A percentile compares a stretch with the other conserved stretches of the same genome.
These are phyloP conservation scores for Alternaria sp. DNA, from an alignment of 2,329 filamentous ascomycete genomes.

Conservation along the genomic window DNA sequence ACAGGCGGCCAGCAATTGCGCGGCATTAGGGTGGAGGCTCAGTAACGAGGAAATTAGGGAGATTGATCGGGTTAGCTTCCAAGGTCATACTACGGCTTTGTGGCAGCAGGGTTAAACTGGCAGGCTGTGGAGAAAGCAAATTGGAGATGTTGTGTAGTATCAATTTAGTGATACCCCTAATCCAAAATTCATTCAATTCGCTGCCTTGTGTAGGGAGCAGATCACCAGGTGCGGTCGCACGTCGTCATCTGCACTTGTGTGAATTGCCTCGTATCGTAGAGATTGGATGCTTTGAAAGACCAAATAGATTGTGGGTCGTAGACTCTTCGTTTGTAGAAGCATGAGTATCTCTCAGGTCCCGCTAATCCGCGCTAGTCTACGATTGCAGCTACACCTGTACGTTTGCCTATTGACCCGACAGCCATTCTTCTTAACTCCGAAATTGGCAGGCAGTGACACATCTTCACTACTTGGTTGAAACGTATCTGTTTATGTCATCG, in stretches of 20 bases:
- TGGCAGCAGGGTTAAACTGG: conserved; percentile 56
- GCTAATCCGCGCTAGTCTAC: no score
- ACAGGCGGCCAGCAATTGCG: conserved; percentile 54
- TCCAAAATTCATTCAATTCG: neutral
- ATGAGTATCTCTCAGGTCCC: no score
- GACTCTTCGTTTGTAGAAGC: no score
- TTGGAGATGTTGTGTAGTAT: neutral
- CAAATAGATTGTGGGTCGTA: no score
- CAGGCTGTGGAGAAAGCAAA: neutral
- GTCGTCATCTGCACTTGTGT: no score
- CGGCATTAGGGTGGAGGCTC: conserved; percentile 55
- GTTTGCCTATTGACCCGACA: neutral
- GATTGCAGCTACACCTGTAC: no score
- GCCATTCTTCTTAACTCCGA: neutral
- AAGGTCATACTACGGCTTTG: conserved; percentile 43
- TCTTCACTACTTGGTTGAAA: neutral
- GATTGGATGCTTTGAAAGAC: no score
- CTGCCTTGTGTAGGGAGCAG: no score
- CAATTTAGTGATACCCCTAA: neutral
- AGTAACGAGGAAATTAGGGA: conserved; percentile 53
- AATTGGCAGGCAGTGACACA: neutral
- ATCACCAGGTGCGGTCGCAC: no score
- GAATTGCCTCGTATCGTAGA: no score
- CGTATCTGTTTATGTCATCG: neutral
- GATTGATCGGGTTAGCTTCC: conserved; percentile 49